These are phyloP conservation scores for Paecilomyces dactylethromorphus DNA, from an alignment of 2,329 filamentous ascomycete genomes.

Conservation along the genomic window DNA sequence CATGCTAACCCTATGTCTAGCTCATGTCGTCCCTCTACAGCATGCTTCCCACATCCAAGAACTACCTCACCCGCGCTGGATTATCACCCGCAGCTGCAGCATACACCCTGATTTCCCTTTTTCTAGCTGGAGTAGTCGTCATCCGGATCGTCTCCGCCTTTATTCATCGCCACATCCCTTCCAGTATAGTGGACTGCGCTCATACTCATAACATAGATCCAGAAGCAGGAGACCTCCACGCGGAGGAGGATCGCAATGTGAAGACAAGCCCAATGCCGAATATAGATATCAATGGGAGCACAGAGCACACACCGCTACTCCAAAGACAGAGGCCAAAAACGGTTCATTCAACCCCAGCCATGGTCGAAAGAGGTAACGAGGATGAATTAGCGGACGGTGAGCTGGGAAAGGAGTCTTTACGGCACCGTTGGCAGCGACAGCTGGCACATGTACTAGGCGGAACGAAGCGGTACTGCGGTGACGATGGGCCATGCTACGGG, in stretches of 20 bases:
- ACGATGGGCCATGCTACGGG: slow-evolving; percentile 55
- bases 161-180: slow-evolving; percentile 43
- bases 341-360: slow-evolving; percentile 17
- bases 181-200: slow-evolving; percentile 44
- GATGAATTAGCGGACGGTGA: slow-evolving; percentile 9
- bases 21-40: slow-evolving; percentile 87
- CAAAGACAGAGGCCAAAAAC: slow-evolving; percentile 4
- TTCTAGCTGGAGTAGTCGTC: slow-evolving; percentile 41
- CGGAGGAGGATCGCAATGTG: slow-evolving; percentile 5
- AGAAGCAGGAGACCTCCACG: slow-evolving; percentile 22
- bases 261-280: neutral
- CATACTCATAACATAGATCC: slow-evolving; percentile 37
- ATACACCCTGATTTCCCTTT: slow-evolving; percentile 39
- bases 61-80: slow-evolving; percentile 65
- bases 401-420: slow-evolving; percentile 24
- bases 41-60: slow-evolving; percentile 82
- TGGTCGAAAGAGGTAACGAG: slow-evolving; percentile 5
- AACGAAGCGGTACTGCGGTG: slow-evolving; percentile 48
- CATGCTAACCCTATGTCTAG: slow-evolving; percentile 38
- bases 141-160: slow-evolving; percentile 40
- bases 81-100: slow-evolving; percentile 60
- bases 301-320: slow-evolving; percentile 27
- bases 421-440: slow-evolving; percentile 28
- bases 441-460: slow-evolving; percentile 47
- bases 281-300: slow-evolving; percentile 7